Evolutionary conservation across 805 yeast genomes (phyloP), one percentile per base, ranked within the genome.

Genomic region (Zygoascus flipseniorum): DNA sequence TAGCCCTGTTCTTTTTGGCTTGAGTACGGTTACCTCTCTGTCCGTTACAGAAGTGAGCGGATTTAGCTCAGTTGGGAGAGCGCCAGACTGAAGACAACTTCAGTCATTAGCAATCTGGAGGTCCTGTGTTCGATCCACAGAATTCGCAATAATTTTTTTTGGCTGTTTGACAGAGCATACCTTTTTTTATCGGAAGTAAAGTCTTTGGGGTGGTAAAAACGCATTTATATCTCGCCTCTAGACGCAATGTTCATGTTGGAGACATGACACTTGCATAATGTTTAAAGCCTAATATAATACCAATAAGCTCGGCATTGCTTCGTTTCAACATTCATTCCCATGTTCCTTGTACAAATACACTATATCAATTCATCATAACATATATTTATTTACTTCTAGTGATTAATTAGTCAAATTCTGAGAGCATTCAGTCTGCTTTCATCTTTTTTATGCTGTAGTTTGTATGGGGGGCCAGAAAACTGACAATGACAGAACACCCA

Each of bases 51-150:
- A 43, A 44, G 19, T 13, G 8, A 43, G 74, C 73, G 73, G 72
- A 60, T 68, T 69, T 71, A 72, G 75, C 75, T 72, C 74, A 71
- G 73, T 68, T 71, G 75, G 75, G 75, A 71, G 75, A 72, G 82
- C 75, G 65, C 71, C 74, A 54, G 78, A 72, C 65, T 78, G 72
- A 68, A 73, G 75, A 56, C 37, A 18, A 65, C 70, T 53, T 68
- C 61, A 18, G 71, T 68, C 56, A 48, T 55, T 52, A 51, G 54
- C 52, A 50, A 82, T 82, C 86, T 82, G 86, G 78, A 83, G 88
- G 89, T 82, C 86, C 84, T 81, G 87, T 80, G 87, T 83, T 83
- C 88, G 84, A 83, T 81, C 87, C 88, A 80, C 87, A 81, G 71
- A 68, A 68, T 59, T 66, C 72, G 73, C 74, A 70, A 45, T 50